These are phyloP conservation scores for Brassica balearica DNA, from an alignment of 441 rosid genomes.

Conservation along the genomic window DNA sequence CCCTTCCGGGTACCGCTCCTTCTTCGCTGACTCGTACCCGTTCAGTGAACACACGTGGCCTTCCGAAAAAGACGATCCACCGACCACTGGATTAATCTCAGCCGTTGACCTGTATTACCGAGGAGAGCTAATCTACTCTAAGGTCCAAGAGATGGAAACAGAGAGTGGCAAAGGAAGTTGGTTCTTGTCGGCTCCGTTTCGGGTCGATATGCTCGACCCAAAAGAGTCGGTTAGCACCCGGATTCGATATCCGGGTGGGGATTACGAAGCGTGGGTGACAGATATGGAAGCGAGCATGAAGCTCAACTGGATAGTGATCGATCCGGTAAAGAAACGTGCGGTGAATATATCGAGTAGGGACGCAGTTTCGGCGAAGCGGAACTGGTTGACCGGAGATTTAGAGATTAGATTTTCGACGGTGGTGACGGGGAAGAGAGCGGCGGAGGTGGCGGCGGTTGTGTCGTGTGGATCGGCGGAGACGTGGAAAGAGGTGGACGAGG, in stretches of 20 bases:
- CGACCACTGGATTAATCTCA: slow-evolving; percentile 50
- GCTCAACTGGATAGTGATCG: slow-evolving; percentile 74
- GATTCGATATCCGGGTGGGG: slow-evolving; percentile 41
- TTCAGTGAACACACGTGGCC: slow-evolving; percentile 45
- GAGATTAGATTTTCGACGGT: slow-evolving; percentile 57
- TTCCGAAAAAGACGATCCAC: not conserved
- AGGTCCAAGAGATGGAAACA: slow-evolving; percentile 54
- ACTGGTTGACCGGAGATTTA: slow-evolving; percentile 76
- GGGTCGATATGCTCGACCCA: slow-evolving; percentile 66
- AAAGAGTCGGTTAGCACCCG: slow-evolving; percentile 53
- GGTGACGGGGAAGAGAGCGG: slow-evolving; percentile 24
- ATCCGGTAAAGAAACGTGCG: slow-evolving; percentile 59
- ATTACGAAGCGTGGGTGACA: slow-evolving; percentile 42
- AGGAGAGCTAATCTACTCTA: slow-evolving; percentile 53
- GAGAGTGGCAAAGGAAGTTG: slow-evolving; percentile 49
- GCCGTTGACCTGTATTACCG: slow-evolving; percentile 74
- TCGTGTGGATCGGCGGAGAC: slow-evolving; percentile 65
- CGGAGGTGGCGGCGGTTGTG: slow-evolving; percentile 58
- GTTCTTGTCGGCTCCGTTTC: slow-evolving; percentile 69
- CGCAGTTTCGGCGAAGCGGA: slow-evolving; percentile 63
- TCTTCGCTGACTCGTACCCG: slow-evolving; percentile 75
- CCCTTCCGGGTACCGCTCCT: slow-evolving; percentile 66
- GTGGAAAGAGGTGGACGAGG: slow-evolving; percentile 52
- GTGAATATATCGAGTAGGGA: slow-evolving; percentile 61
- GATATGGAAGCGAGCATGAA: slow-evolving; percentile 56